Percentiles rank a stretch among this genome's conserved stretches.
These are phyloP conservation scores for Trypanosoma cruzi DNA, from an alignment of 208 protist genomes.

Conservation along the genomic window DNA sequence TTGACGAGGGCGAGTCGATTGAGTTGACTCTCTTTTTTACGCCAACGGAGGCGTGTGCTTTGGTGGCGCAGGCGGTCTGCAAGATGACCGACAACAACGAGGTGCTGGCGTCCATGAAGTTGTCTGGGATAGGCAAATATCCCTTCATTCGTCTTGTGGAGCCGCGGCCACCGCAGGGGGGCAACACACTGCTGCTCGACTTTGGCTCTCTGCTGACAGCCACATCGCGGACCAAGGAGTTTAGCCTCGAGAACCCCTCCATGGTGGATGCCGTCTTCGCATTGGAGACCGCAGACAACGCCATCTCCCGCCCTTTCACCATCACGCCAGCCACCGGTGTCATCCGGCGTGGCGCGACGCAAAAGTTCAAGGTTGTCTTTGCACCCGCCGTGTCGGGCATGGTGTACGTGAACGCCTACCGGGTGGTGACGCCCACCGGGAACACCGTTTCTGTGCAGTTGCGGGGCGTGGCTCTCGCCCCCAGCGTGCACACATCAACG, in stretches of 20 bases:
- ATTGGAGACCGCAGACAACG: conserved; percentile 41
- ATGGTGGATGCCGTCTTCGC: conserved; percentile 65
- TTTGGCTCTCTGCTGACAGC: conserved; percentile 49
- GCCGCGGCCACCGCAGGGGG: background rate
- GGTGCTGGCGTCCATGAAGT: conserved; percentile 48
- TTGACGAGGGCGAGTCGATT: conserved; percentile 53
- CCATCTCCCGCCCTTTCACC: conserved; percentile 43
- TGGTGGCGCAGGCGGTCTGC: conserved; percentile 85
- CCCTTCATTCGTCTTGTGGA: conserved; percentile 53
- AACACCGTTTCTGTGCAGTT: conserved; percentile 62
- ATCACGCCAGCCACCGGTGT: conserved; percentile 37
- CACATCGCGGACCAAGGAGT: conserved; percentile 24
- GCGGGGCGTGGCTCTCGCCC: conserved; percentile 45
- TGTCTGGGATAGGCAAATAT: conserved; percentile 94
- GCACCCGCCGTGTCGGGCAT: conserved; percentile 39
- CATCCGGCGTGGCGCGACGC: conserved; percentile 50
- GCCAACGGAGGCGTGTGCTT: conserved; percentile 72
- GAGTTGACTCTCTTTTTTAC: conserved; percentile 57
- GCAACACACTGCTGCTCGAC: conserved; percentile 32
- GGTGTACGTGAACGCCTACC: conserved; percentile 42
- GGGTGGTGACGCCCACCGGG: conserved; percentile 55
- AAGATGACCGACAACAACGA: conserved; percentile 51
- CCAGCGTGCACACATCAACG: conserved; percentile 53
- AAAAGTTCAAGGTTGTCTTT: conserved; percentile 57
- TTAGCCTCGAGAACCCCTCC: conserved; percentile 82